Conservation (phyloP, 2,329 filamentous ascomycete genomes). For the Monascus ruber region DNA sequence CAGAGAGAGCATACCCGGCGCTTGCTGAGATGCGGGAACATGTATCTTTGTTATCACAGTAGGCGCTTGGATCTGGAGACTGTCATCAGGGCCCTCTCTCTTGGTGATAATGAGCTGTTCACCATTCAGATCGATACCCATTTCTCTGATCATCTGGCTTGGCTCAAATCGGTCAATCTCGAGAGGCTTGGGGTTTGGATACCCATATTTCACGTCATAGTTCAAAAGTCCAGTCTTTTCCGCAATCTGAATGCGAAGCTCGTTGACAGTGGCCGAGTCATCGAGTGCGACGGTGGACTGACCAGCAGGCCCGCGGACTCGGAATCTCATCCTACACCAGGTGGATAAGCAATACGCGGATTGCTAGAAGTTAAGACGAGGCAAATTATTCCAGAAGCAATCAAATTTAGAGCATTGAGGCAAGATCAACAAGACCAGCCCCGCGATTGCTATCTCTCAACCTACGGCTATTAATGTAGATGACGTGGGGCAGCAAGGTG, state of each 20-base stretch:
- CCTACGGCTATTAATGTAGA: too few species aligned
- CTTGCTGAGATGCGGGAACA: conserved; percentile 3
- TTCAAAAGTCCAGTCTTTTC: conserved; percentile 52
- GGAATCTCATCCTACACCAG: conserved; percentile 50
- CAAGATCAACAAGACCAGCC: too few species aligned
- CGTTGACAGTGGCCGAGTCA: conserved; percentile 47
- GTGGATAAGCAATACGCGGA: too few species aligned
- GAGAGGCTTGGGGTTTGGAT: conserved; percentile 59
- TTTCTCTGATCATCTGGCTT: conserved; percentile 41
- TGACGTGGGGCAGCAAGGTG: too few species aligned
- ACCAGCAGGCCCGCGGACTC: conserved; percentile 64
- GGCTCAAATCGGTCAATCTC: conserved; percentile 44
- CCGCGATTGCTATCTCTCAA: too few species aligned
- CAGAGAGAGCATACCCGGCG: conserved; percentile 18
- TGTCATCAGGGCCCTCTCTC: conserved; percentile 21
- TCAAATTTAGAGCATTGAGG: too few species aligned
- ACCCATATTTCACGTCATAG: conserved; percentile 75
- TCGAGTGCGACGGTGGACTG: conserved; percentile 58
- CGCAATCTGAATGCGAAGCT: conserved; percentile 33
- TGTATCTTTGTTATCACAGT: conserved; percentile 5
- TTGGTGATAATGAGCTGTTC: conserved; percentile 56
- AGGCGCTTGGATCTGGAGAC: conserved; percentile 3
- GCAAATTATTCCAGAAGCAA: neutral
- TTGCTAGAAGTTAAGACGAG: neutral
- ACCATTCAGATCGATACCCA: conserved; percentile 53